Evolutionary conservation across 2,329 filamentous ascomycete genomes (phyloP), one percentile per base, ranked within the genome.

Genomic region (Chrysosporium queenslandicum): DNA sequence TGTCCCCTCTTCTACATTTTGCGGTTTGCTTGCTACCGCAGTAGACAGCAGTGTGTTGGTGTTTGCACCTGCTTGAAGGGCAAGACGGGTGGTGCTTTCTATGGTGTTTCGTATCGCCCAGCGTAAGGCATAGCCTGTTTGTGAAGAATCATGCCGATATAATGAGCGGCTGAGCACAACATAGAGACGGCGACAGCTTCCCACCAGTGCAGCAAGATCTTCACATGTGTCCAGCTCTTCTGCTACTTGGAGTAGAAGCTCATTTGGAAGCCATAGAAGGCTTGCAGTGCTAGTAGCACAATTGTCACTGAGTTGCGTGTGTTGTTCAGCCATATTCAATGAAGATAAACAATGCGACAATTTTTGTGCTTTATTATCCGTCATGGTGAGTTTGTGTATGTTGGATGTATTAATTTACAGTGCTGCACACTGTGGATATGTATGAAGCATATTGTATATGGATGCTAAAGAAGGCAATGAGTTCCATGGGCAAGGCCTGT

Each of bases 171-270:
- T 49, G 18, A 49, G 16, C 6, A 40, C 2, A 5, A 2, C 8
- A 40, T 49, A 29, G 18, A 40, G 23, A 18, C 46, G 46, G 4
- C 34, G 46, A 20, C 46, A 49, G 34, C 32, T 39, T 20, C 46
- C 34, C 11, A 39, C 32, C 12, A 49, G 36, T 39, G 6, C 6
- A 30, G 46, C 32, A 39, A 39, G 2, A 29, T 49, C 20, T 14
- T 14, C 3, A 6, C 12, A 2, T 3, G 2, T 2, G 16, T 49
- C 36, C 9, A 29, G 9, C 34, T 14, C 4, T 29, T 40, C 34
- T 14, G n/a, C 21, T 16, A 49, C 25, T 18, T 39, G 21, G 29
- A 49, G 32, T 9, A 49, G 46, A 39, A 49, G 46, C 34, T 49
- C 46, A 11, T 49, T 49, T 30, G 46, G 46, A 14, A 49, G 46